Percentiles rank a stretch among this genome's conserved stretches.
These are phyloP conservation scores for Thielaviopsis punctulata DNA, from an alignment of 2,329 filamentous ascomycete species.

Conservation along the genomic window DNA sequence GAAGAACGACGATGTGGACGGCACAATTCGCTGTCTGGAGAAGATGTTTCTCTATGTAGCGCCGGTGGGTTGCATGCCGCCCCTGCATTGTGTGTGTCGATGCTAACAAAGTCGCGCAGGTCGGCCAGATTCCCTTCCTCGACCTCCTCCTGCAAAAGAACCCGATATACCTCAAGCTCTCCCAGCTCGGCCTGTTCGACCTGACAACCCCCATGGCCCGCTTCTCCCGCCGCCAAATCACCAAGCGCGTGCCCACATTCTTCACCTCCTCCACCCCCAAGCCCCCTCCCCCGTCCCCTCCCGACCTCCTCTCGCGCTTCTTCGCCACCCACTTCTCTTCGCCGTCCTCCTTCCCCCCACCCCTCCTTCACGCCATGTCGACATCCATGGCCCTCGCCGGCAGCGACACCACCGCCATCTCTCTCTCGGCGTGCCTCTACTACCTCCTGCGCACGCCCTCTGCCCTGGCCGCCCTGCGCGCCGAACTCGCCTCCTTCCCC, in stretches of 20 bases:
- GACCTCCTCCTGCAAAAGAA: conserved; percentile 59
- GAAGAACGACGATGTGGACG: conserved; percentile 56
- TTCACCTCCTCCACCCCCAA: conserved; percentile 18
- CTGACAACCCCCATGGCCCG: conserved; percentile 53
- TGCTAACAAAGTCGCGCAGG: conserved; percentile 20
- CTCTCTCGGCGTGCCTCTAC: conserved; percentile 55
- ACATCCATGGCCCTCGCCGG: conserved; percentile 60
- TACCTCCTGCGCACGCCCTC: conserved; percentile 47
- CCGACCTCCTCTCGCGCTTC: conserved; percentile 56
- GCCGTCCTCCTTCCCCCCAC: conserved; percentile 55
- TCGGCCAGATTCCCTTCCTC: conserved; percentile 59
- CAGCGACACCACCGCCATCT: conserved; percentile 65
- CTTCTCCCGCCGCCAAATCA: conserved; percentile 53
- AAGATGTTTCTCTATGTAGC: conserved; percentile 54
- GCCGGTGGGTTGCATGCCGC: conserved; percentile 30
- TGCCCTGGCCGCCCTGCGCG: conserved; percentile 35
- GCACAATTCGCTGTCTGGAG: conserved; percentile 48
- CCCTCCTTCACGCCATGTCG: conserved; percentile 51
- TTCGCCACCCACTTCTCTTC: conserved; percentile 48
- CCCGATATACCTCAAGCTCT: conserved; percentile 49
- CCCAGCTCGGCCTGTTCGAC: conserved; percentile 49
- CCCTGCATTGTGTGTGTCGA: not conserved
- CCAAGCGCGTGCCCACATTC: conserved; percentile 39
- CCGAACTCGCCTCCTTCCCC: conserved; percentile 44
- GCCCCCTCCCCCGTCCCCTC: conserved; percentile 24